These are phyloP conservation scores for Pezicula neosporulosa DNA, from an alignment of 2,329 filamentous ascomycete genomes.

Conservation along the genomic window DNA sequence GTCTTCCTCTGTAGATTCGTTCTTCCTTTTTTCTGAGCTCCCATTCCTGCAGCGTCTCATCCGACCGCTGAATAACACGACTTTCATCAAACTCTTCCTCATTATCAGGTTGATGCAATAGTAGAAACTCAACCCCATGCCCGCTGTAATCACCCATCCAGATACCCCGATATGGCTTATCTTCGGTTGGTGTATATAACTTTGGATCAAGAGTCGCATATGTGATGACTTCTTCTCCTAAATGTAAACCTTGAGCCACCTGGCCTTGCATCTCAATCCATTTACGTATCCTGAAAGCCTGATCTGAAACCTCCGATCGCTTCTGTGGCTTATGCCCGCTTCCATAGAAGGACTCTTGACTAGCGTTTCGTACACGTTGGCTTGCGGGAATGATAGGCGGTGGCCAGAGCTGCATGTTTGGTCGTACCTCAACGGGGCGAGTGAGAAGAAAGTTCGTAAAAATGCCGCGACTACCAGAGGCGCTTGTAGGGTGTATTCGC, in stretches of 20 bases:
- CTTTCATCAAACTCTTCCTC: conserved; percentile 35
- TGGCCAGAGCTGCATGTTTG: conserved; percentile 65
- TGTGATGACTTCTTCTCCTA: conserved; percentile 57
- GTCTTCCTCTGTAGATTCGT: conserved; percentile 57
- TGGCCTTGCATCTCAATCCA: conserved; percentile 67
- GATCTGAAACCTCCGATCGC: conserved; percentile 60
- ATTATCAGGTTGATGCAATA: conserved; percentile 71
- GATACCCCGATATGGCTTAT: conserved; percentile 84
- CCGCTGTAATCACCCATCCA: conserved; percentile 86
- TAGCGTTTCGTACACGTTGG: conserved; percentile 42
- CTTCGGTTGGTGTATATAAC: conserved; percentile 75
- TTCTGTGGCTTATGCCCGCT: conserved; percentile 42
- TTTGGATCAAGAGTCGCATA: conserved; percentile 68
- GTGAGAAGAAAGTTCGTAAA: conserved; percentile 69
- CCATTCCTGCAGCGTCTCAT: conserved; percentile 45
- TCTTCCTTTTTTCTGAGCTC: conserved; percentile 40
- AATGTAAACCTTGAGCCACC: conserved; percentile 39
- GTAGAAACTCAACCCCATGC: conserved; percentile 85
- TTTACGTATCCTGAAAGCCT: conserved; percentile 69
- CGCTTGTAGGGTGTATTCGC: conserved; percentile 33
- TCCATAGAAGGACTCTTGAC: conserved; percentile 38
- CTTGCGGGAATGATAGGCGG: conserved; percentile 64
- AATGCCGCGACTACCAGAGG: conserved; percentile 41
- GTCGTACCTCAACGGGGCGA: conserved; percentile 39
- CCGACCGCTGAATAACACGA: conserved; percentile 34